Percentiles rank a stretch among this genome's conserved stretches.
These are phyloP conservation scores for Uncinocarpus reesii DNA, from an alignment of 2,329 filamentous ascomycete genomes.

Conservation along the genomic window DNA sequence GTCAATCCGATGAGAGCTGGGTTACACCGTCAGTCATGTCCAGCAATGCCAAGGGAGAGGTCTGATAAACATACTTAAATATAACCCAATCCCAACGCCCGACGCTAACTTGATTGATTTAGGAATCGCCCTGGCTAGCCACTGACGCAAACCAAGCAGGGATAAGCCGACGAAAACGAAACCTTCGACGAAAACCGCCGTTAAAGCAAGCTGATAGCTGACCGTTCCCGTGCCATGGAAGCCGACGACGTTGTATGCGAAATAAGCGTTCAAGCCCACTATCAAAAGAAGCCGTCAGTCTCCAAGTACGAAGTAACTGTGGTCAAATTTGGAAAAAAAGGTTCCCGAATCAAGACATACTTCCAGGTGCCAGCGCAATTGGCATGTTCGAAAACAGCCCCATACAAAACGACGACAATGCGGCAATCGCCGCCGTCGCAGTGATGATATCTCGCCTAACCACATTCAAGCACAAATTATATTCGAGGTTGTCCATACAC, in stretches of 20 bases:
- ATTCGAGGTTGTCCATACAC: constrained; percentile 42
- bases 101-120: constrained; percentile 78
- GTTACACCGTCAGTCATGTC: neutral
- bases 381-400: constrained; percentile 73
- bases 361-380: constrained; percentile 61
- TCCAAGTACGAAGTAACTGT: neutral
- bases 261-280: constrained; percentile 83
- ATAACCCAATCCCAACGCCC: constrained; percentile 75
- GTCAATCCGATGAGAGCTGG: constrained; percentile 52
- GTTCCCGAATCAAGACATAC: constrained; percentile 21
- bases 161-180: constrained; percentile 75
- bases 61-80: constrained; percentile 45
- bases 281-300: neutral
- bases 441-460: constrained; percentile 72
- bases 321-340: neutral
- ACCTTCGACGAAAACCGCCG: constrained; percentile 80
- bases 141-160: constrained; percentile 71
- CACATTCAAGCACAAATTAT: constrained; percentile 40
- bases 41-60: neutral
- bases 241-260: constrained; percentile 71
- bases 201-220: constrained; percentile 65
- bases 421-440: constrained; percentile 71
- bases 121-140: constrained; percentile 75
- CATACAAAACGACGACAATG: constrained; percentile 72
- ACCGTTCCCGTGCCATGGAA: constrained; percentile 63